Percentiles rank a stretch among this genome's conserved stretches.
Evolutionary conservation across 257 asterid genomes (phyloP).

Genomic region (Echium plantagineum): DNA sequence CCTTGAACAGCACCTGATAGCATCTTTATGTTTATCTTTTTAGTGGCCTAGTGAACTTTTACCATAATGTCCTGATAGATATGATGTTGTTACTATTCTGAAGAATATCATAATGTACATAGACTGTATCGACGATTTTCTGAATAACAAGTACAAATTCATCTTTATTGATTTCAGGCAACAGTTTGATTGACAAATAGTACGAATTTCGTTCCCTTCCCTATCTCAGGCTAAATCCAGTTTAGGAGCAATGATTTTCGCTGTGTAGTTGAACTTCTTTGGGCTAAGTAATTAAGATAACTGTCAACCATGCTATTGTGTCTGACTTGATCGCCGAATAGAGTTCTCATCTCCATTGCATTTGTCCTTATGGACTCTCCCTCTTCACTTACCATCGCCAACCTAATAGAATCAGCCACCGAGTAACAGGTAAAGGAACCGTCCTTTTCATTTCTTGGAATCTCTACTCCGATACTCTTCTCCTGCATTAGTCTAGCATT

Average conservation of each 20-base stretch:
- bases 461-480: conserved; percentile 65
- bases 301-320: conserved; percentile 25
- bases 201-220: too few species aligned
- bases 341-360: conserved; percentile 33
- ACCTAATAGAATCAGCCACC: conserved; percentile 47
- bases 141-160: neutral
- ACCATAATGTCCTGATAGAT: neutral
- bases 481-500: conserved; percentile 59
- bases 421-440: conserved; percentile 43
- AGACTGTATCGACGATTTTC: neutral
- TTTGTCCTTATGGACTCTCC: conserved; percentile 39
- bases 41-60: neutral
- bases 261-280: conserved; percentile 1
- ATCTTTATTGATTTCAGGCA: neutral
- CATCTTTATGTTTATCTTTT: neutral
- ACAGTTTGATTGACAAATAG: too few species aligned
- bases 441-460: conserved; percentile 39
- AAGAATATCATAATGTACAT: neutral
- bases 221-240: neutral
- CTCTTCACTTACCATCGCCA: conserved; percentile 42
- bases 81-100: neutral
- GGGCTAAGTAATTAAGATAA: conserved; percentile 26
- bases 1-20: neutral
- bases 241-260: neutral
- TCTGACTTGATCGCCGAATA: conserved; percentile 39